These are phyloP conservation scores for Dentipellis sp. DNA, from an alignment of 768 basidiomycete genomes.

Conservation along the genomic window DNA sequence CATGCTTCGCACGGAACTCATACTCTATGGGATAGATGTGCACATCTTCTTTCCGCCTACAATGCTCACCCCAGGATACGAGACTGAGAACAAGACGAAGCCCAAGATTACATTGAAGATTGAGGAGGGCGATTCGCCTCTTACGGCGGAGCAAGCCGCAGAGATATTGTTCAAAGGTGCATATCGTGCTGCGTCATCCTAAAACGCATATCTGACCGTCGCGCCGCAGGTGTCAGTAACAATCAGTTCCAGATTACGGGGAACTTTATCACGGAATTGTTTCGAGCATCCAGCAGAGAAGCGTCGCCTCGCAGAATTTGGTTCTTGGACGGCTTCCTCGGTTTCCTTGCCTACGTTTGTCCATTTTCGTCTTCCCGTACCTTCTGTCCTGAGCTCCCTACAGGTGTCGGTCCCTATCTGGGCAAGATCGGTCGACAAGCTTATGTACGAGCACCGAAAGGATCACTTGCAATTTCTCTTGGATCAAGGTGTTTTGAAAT, in stretches of 20 bases:
- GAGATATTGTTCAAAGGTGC: slow-evolving; percentile 48
- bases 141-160: slow-evolving; percentile 59
- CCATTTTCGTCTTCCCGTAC: not conserved
- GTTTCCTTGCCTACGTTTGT: slow-evolving; percentile 34
- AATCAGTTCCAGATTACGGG: slow-evolving; percentile 70
- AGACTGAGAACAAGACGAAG: slow-evolving; percentile 69
- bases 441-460: slow-evolving; percentile 22
- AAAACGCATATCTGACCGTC: not conserved
- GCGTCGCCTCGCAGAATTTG: slow-evolving; percentile 46
- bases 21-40: slow-evolving; percentile 67
- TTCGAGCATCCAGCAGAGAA: slow-evolving; percentile 61
- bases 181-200: slow-evolving; percentile 6
- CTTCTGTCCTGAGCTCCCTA: not conserved
- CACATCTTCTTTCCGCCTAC: slow-evolving; percentile 81
- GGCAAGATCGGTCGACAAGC: slow-evolving; percentile 28
- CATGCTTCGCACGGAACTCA: slow-evolving; percentile 67
- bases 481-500: slow-evolving; percentile 5
- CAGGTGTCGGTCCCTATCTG: slow-evolving; percentile 33
- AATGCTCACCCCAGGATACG: slow-evolving; percentile 70
- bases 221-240: slow-evolving; percentile 47
- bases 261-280: slow-evolving; percentile 57
- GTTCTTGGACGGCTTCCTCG: slow-evolving; percentile 40
- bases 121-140: slow-evolving; percentile 60
- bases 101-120: slow-evolving; percentile 68
- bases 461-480: slow-evolving; percentile 29